Evolutionary conservation across 768 basidiomycete genomes (phyloP).

Genomic region (Amanita muscaria): DNA sequence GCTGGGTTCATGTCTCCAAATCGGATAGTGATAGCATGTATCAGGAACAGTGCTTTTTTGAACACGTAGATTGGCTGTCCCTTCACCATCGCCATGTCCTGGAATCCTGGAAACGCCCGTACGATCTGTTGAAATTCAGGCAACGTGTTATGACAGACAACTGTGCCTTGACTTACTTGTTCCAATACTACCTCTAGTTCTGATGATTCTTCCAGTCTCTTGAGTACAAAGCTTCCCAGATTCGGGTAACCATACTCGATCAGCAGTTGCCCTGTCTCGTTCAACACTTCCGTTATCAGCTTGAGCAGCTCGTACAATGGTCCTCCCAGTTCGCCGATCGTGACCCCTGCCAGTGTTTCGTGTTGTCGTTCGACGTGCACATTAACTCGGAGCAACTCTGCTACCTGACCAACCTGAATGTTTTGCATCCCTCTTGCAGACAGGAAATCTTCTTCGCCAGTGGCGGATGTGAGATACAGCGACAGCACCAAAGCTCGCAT

Average conservation of each 20-base stretch:
- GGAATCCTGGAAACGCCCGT: constrained; percentile 71
- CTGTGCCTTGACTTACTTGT: too few relatives aligned
- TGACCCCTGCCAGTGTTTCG: constrained; percentile 56
- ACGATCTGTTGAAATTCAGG: constrained; percentile 46
- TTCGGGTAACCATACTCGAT: constrained; percentile 51
- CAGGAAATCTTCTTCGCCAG: constrained; percentile 49
- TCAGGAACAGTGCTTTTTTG: constrained; percentile 82
- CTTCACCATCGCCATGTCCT: constrained; percentile 63
- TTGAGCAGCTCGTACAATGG: constrained; percentile 66
- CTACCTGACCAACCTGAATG: constrained; percentile 48
- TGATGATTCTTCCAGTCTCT: constrained; percentile 42
- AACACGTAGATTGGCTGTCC: constrained; percentile 73
- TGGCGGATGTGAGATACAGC: constrained; percentile 57
- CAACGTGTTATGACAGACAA: too few relatives aligned
- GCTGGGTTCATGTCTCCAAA: constrained; percentile 48
- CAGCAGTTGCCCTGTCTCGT: constrained; percentile 66
- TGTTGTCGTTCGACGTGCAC: constrained; percentile 67
- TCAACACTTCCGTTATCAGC: constrained; percentile 52
- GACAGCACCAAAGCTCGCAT: constrained; percentile 69
- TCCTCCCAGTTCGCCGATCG: constrained; percentile 70
- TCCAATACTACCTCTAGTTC: constrained; percentile 53
- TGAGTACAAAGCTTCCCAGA: constrained; percentile 68
- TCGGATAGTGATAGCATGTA: constrained; percentile 58
- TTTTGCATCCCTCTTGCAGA: constrained; percentile 58
- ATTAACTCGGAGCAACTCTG: constrained; percentile 63